A percentile compares a stretch with the other conserved stretches of the same genome.
phyloP scores from a whole-genome alignment of 768 basidiomycete species.

The Filobasidium wieringae region DNA sequence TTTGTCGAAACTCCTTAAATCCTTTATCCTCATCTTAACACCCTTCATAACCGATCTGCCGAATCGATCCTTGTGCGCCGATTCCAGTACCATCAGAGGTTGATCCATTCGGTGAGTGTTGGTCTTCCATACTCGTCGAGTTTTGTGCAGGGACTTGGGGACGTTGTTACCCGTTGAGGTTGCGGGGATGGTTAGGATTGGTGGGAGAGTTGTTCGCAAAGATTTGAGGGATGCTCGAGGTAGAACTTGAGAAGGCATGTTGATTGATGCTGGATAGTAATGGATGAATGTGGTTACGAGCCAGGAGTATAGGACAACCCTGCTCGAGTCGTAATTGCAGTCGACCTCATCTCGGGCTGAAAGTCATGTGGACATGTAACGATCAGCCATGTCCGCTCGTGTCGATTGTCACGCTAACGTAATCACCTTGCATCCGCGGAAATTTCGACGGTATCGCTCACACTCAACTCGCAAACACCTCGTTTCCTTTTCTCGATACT shows the following conservation, averaged over 20 bases:
- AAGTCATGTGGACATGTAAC: too few species aligned
- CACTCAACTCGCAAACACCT: background rate
- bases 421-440: constrained; percentile 1
- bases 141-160: constrained; percentile 37
- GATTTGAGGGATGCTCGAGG: constrained; percentile 7
- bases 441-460: constrained; percentile 1
- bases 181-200: constrained; percentile 29
- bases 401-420: too few species aligned
- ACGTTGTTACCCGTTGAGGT: constrained; percentile 32
- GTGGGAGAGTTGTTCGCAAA: constrained; percentile 24
- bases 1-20: constrained; percentile 31
- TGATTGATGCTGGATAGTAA: background rate
- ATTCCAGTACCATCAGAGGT: constrained; percentile 14
- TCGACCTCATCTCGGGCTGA: too few species aligned
- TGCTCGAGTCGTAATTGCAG: too few species aligned
- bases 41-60: constrained; percentile 20
- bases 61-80: constrained; percentile 2
- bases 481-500: too few species aligned
- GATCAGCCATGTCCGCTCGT: too few species aligned
- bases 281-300: background rate
- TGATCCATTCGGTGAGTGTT: constrained; percentile 28
- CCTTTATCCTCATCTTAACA: constrained; percentile 32
- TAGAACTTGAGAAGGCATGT: background rate
- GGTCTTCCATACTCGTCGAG: constrained; percentile 28
- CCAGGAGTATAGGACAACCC: too few species aligned